These are phyloP conservation scores for Striga hermonthica DNA, from an alignment of 305 asterid genomes.

Conservation along the genomic window DNA sequence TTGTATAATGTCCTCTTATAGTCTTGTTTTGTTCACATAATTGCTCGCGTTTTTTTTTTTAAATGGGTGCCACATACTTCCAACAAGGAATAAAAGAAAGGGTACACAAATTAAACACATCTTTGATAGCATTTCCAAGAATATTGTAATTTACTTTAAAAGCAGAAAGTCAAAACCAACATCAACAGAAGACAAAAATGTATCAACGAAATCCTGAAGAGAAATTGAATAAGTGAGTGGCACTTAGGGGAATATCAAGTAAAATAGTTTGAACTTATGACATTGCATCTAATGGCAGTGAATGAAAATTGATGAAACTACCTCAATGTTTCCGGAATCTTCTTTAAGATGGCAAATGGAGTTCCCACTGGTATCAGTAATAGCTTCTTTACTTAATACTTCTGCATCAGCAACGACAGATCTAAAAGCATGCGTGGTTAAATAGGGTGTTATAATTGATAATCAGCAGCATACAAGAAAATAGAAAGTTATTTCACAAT, in stretches of 20 bases:
- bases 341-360: conserved; percentile 37
- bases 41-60: not conserved
- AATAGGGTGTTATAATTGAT: conserved; percentile 20
- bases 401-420: conserved; percentile 57
- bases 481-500: conserved; percentile 14
- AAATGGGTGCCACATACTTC: not conserved
- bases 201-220: conserved; percentile 4
- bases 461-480: conserved; percentile 20
- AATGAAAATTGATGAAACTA: conserved; percentile 30
- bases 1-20: not conserved
- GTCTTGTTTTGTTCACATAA: conserved; percentile 9
- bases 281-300: conserved; percentile 22
- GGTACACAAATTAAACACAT: conserved; percentile 9
- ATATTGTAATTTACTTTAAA: conserved; percentile 12
- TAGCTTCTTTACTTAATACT: conserved; percentile 41
- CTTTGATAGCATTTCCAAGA: conserved; percentile 21
- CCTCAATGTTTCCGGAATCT: conserved; percentile 53
- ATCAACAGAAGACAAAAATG: not conserved
- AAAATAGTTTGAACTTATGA: conserved; percentile 19
- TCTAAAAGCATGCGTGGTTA: conserved; percentile 40
- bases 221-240: not conserved
- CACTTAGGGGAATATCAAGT: not conserved
- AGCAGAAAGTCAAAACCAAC: not conserved
- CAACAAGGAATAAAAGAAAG: conserved; percentile 14
- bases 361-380: conserved; percentile 38